Base-by-base conservation (phyloP, 129 eudicot genomes). In the Pseudognaphalium luteoalbum region DNA sequence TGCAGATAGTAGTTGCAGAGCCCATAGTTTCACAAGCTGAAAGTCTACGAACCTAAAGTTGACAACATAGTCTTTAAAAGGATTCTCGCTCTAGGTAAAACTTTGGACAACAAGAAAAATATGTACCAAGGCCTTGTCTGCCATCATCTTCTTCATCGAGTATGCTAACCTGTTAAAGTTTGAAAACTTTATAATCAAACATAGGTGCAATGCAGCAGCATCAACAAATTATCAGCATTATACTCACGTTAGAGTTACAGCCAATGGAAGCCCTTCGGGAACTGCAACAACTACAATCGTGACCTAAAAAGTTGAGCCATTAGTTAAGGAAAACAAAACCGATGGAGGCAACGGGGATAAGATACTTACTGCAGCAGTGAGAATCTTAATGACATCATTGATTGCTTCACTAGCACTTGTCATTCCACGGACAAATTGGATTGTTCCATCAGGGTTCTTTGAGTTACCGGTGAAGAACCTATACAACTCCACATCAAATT, bases 1-100 rank as follows among this genome's bases (percentile, higher is more conserved):
- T 93, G 80, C 98, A 93, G 63, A 93, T 93, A 47, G 96, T 93
- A 47, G 98, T 93, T 22, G 98, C 98, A 78, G 98, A 93, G 37
- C 98, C 98, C 98, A 93, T 93, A 56, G 98, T 93, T 85, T 93
- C 98, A 78, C 98, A 93, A 76, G 98, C 98, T 74, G 98, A 93
- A 67, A 93, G 96, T 78, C 98, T 90, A 16, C 98, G 95, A 21
- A 92, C 97, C 97, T 92, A 89, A 74, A 77, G 16, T 73, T 9
- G 44, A 67, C 15, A 10, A 42, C 50, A 68, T 68, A 51, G 7
- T 34, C 28, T 63, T 68, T 77, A 74, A 66, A 25, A 72, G 21
- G 17, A 52, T 35, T 63, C n/a, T 41, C 34, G 34, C 34, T 32
- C 72, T 39, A 41, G 50, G 21, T 72, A 59, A 58, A 11, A 37